Percentiles rank a stretch among this genome's conserved stretches.
Evolutionary conservation across 345 rosid genomes (phyloP).

Genomic region (Eucalyptus urophylla): DNA sequence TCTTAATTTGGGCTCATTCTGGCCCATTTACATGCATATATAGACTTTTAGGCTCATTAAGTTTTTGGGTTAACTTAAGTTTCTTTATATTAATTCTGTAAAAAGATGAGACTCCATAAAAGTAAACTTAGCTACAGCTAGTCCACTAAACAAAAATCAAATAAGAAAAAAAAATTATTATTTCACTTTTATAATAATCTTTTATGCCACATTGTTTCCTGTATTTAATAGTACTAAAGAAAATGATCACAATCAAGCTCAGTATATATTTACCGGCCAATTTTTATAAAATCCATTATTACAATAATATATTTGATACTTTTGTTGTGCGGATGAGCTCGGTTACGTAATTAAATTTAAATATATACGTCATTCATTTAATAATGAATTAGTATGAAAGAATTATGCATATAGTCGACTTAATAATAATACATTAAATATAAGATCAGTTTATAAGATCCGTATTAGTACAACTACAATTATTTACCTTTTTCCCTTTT

Average conservation of each 20-base stretch:
- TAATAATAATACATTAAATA: not conserved
- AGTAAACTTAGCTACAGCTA: not conserved
- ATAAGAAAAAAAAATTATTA: fast-evolving
- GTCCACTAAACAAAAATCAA: not conserved
- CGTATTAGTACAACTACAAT: not conserved
- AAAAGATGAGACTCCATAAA: not conserved
- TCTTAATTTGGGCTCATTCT: not conserved
- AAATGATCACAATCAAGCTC: not conserved
- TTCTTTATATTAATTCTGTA: not conserved
- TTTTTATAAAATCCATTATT: not conserved
- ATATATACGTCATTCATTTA: not conserved
- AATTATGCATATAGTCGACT: fast-evolving
- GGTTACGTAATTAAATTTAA: not conserved
- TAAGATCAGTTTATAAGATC: not conserved
- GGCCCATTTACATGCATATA: not conserved
- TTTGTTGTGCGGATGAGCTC: not conserved
- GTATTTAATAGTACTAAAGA: not conserved
- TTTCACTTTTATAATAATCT: not conserved
- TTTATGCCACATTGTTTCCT: fast-evolving
- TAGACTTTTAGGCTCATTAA: not conserved
- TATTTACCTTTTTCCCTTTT: not conserved
- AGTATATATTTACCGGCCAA: not conserved
- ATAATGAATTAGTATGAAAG: not conserved
- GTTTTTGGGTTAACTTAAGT: not conserved
- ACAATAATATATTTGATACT: fast-evolving